A percentile compares a stretch with the other conserved stretches of the same genome.
phyloP scores from a whole-genome alignment of 139 green algal species.

The Picochlorum sp. region DNA sequence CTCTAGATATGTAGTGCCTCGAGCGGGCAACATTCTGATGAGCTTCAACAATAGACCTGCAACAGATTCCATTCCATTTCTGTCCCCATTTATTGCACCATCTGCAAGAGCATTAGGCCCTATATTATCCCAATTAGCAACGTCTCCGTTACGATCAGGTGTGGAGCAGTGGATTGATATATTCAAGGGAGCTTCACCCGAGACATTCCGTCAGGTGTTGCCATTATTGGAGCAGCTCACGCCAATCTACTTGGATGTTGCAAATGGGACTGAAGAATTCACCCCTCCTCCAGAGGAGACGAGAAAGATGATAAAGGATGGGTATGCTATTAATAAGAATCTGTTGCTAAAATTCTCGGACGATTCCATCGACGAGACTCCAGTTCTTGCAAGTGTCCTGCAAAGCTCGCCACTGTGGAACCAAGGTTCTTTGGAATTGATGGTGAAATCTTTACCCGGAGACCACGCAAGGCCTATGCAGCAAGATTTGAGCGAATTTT shows the following conservation, averaged over 20 bases:
- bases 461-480: conserved; percentile 76
- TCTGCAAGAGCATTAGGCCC: conserved; percentile 57
- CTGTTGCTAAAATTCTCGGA: conserved; percentile 80
- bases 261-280: conserved; percentile 66
- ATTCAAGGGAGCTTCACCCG: conserved; percentile 20
- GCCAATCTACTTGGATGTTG: conserved; percentile 76
- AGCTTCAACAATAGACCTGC: conserved; percentile 83
- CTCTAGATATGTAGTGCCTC: conserved; percentile 56
- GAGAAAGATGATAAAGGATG: conserved; percentile 43
- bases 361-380: conserved; percentile 84
- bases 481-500: conserved; percentile 41
- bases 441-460: conserved; percentile 60
- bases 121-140: conserved; percentile 61
- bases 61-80: conserved; percentile 63
- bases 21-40: conserved; percentile 77
- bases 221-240: conserved; percentile 83
- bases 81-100: conserved; percentile 71
- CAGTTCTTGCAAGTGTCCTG: conserved; percentile 56
- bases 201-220: conserved; percentile 49
- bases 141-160: conserved; percentile 48
- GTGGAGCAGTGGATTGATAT: conserved; percentile 37
- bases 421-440: conserved; percentile 53
- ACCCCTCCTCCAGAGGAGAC: conserved; percentile 67
- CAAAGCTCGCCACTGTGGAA: conserved; percentile 15
- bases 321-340: conserved; percentile 59